A percentile compares a stretch with the other conserved stretches of the same genome.
Conservation (phyloP, 257 asterid species). For the Cordia subcordata region DNA sequence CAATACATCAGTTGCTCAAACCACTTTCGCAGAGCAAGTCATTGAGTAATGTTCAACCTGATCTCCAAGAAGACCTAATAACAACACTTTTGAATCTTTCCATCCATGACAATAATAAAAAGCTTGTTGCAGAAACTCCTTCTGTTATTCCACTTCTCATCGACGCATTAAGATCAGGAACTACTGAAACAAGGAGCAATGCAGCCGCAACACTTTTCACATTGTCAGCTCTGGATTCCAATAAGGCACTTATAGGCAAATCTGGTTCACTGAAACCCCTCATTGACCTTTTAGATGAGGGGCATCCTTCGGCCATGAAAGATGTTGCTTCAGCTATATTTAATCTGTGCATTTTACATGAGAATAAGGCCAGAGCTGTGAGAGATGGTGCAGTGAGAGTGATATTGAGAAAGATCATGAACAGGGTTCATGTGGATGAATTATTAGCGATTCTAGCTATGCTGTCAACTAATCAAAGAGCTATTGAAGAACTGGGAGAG, state of each 20-base stretch:
- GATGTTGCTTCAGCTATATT: constrained; percentile 88
- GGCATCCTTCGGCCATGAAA: constrained; percentile 55
- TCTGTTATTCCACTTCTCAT: constrained; percentile 58
- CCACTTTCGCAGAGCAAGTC: constrained; percentile 45
- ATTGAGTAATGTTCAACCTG: constrained; percentile 27
- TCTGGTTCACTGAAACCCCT: constrained; percentile 65
- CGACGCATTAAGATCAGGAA: constrained; percentile 56
- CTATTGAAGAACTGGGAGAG: constrained; percentile 66
- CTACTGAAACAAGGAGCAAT: constrained; percentile 68
- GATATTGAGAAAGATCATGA: constrained; percentile 48
- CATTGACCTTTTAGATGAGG: constrained; percentile 65
- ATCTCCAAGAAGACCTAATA: constrained; percentile 79
- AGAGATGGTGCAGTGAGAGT: constrained; percentile 67
- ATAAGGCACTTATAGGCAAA: constrained; percentile 70
- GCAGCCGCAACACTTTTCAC: constrained; percentile 95
- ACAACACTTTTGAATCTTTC: constrained; percentile 79
- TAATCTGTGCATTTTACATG: constrained; percentile 62
- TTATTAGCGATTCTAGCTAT: constrained; percentile 71
- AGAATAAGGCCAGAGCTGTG: constrained; percentile 71
- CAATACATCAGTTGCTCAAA: constrained; percentile 53
- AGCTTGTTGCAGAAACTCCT: constrained; percentile 79
- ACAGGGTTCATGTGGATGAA: constrained; percentile 56
- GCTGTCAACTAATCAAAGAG: constrained; percentile 64
- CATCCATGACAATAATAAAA: constrained; percentile 81
- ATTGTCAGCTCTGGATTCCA: constrained; percentile 71